Evolutionary conservation across 768 basidiomycete genomes (phyloP), one percentile per base, ranked within the genome.

Genomic region (Russula compacta): DNA sequence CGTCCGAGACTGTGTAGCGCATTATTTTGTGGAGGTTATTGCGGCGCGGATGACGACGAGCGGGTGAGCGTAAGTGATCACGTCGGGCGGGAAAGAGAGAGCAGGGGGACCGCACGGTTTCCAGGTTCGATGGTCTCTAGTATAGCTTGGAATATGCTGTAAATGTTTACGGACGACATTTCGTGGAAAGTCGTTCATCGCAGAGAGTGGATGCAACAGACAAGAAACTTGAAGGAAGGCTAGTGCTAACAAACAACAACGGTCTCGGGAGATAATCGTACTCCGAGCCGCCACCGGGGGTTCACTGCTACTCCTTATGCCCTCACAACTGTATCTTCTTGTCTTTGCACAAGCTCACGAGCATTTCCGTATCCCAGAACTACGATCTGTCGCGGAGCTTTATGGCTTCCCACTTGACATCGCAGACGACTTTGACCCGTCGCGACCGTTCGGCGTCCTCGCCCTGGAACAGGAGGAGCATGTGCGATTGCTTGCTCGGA

Each of bases 291-390:
- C 24, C 24, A 29, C 24, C 3, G 24, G 24, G 24, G 24, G 24
- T 29, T 29, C 24, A 29, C 24, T 29, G 3, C 24, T 29, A 29
- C 24, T 3, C 24, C 2, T 3, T 40, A 54, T 61, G 63, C 44
- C 55, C 36, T 14, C 24, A 39, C 54, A 39, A 48, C 55, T 74
- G 47, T 85, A 83, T 65, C 78, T 93, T 58, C 73, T 95, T 55
- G 79, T 87, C 47, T 90, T 93, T 72, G 90, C 91, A 2, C 89
- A 89, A 71, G 80, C 78, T 6, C 91, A 95, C 70, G 77, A 81
- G 39, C 86, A 90, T 39, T 95, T 95, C 69, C 79, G 94, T 29
- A 71, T 95, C 12, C 92, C 93, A 38, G 92, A 94, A 70, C 80
- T 97, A 0, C 71, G 74, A 35, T 94, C 92, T 4, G 71, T 94